Evolutionary conservation across 495 filamentous ascomycete genomes (phyloP).

Genomic region (Penicillium manginii): DNA sequence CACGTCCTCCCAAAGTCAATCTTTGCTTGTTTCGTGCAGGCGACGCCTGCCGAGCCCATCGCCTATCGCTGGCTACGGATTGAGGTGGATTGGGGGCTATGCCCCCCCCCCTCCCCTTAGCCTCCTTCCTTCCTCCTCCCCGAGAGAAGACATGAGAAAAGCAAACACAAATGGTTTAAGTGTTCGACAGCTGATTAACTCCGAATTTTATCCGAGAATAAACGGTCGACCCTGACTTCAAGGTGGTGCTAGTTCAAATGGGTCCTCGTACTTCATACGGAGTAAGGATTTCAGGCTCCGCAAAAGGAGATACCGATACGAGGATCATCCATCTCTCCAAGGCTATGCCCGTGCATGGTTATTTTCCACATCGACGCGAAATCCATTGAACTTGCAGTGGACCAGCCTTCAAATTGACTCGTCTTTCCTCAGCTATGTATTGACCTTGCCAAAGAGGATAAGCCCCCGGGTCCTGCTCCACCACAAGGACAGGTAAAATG

Average conservation of each 20-base stretch:
- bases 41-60: slow-evolving; percentile 13
- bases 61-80: slow-evolving; percentile 10
- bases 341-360: not conserved
- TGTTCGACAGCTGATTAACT: slow-evolving; percentile 1
- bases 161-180: not conserved
- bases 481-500: not conserved
- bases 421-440: not conserved
- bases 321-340: not conserved
- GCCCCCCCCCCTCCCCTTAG: not conserved
- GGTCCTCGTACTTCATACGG: too few species aligned
- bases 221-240: slow-evolving; percentile 6
- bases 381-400: not conserved
- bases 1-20: slow-evolving; percentile 13
- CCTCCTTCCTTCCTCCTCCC: not conserved
- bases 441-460: not conserved
- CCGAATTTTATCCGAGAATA: slow-evolving; percentile 15
- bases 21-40: slow-evolving; percentile 15
- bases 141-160: not conserved
- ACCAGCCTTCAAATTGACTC: not conserved
- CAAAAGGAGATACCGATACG: slow-evolving; percentile 8
- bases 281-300: slow-evolving; percentile 10
- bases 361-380: not conserved
- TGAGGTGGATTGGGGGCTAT: not conserved
- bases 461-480: not conserved
- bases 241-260: not conserved